Conservation (phyloP, 2,329 filamentous ascomycete species). For the Verticillium longisporum region DNA sequence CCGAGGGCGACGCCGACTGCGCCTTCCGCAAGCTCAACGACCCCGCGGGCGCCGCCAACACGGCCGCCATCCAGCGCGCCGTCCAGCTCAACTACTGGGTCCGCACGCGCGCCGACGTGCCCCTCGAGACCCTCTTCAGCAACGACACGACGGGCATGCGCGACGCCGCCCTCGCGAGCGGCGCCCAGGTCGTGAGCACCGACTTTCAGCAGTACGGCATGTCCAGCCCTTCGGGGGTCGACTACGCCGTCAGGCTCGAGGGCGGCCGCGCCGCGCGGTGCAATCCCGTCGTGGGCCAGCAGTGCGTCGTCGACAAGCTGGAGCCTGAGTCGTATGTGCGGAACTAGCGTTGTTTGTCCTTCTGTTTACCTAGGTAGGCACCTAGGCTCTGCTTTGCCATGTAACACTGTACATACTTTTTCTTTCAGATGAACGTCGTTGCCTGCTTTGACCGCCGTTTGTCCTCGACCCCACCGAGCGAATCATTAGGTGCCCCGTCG, state of each 20-base stretch:
- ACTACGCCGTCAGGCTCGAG: slow-evolving; percentile 29
- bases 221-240: slow-evolving; percentile 37
- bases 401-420: too few relatives aligned
- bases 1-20: slow-evolving; percentile 34
- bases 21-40: slow-evolving; percentile 43
- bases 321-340: slow-evolving; percentile 13
- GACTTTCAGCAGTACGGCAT: slow-evolving; percentile 40
- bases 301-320: slow-evolving; percentile 12
- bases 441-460: too few relatives aligned
- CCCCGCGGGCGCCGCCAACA: slow-evolving; percentile 23
- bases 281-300: slow-evolving; percentile 20
- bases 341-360: slow-evolving; percentile 3
- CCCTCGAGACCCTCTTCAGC: slow-evolving; percentile 32
- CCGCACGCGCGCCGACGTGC: slow-evolving; percentile 39
- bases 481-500: too few relatives aligned
- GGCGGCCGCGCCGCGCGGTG: slow-evolving; percentile 18
- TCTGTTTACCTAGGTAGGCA: background rate
- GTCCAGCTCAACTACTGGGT: slow-evolving; percentile 40
- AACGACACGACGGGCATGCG: slow-evolving; percentile 31
- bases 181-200: slow-evolving; percentile 41
- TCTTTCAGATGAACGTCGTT: too few relatives aligned
- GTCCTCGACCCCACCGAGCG: too few relatives aligned
- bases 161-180: slow-evolving; percentile 34
- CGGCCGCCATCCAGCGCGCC: slow-evolving; percentile 32
- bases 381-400: background rate